phyloP scores from a whole-genome alignment of 257 asterid genomes.

The Lycium ferocissimum region DNA sequence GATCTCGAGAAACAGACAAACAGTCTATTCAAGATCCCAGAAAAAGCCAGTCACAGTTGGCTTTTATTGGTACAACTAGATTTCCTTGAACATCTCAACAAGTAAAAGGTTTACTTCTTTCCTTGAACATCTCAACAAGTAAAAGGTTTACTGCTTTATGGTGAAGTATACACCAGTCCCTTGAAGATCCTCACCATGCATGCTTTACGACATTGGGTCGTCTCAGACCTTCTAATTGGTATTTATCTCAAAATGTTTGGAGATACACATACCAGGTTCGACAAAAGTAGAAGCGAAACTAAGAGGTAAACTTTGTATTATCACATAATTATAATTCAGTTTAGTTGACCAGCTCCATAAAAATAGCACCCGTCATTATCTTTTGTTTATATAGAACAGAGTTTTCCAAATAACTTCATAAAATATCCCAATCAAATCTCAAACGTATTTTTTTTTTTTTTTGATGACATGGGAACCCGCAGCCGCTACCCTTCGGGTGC shows the following conservation, averaged over 20 bases:
- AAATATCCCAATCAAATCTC: conserved; percentile 16
- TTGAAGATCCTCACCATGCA: conserved; percentile 12
- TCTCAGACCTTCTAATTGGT: no score
- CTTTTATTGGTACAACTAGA: conserved; percentile 23
- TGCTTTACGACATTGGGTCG: neutral
- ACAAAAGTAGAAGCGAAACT: conserved; percentile 3
- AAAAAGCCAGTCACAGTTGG: neutral
- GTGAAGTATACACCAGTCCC: conserved; percentile 10
- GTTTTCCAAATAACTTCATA: neutral
- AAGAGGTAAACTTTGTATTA: neutral
- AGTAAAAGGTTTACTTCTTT: conserved; percentile 22
- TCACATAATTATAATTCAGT: neutral
- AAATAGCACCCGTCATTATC: neutral
- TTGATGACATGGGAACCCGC: no score
- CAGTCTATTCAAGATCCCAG: neutral
- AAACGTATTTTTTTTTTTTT: neutral
- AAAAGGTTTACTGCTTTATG: conserved; percentile 17
- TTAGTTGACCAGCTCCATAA: neutral
- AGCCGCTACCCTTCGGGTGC: no score
- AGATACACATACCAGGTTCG: no score
- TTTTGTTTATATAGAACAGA: conserved; percentile 22
- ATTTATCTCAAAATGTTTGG: no score
- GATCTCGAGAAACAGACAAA: neutral
- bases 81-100: conserved; percentile 15
- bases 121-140: conserved; percentile 17